Evolutionary conservation across 2,329 filamentous ascomycete species (phyloP).

Genomic region (Epichloe gansuensis): DNA sequence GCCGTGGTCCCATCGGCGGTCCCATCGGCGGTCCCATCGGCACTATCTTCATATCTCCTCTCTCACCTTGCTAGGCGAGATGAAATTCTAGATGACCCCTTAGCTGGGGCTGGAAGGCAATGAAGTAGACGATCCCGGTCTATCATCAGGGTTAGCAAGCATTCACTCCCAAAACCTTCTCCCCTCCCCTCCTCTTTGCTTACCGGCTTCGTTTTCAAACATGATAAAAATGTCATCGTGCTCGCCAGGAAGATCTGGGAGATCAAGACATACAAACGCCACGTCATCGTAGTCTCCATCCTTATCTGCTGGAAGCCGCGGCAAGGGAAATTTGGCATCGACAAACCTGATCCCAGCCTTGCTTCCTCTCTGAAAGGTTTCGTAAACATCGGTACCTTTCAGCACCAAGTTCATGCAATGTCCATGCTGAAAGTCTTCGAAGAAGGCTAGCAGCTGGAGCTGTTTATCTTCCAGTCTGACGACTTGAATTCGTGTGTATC

Average conservation of each 20-base stretch:
- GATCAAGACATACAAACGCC: conserved; percentile 73
- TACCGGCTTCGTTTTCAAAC: conserved; percentile 70
- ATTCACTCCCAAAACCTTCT: neutral
- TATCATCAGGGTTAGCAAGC: conserved; percentile 13
- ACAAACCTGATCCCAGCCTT: conserved; percentile 69
- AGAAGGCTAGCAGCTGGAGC: conserved; percentile 72
- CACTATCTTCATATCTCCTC: neutral
- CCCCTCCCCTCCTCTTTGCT: conserved; percentile 20
- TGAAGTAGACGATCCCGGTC: conserved; percentile 42
- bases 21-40: too few relatives aligned
- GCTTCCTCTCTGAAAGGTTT: conserved; percentile 49
- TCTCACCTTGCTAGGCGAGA: conserved; percentile 15
- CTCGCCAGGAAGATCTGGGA: conserved; percentile 80
- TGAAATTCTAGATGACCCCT: conserved; percentile 28
- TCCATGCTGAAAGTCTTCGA: conserved; percentile 76
- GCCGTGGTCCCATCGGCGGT: too few relatives aligned
- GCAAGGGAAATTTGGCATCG: conserved; percentile 83
- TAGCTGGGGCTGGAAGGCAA: conserved; percentile 45
- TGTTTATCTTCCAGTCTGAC: conserved; percentile 59
- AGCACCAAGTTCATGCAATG: conserved; percentile 82
- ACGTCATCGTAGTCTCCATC: conserved; percentile 44
- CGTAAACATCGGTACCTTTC: conserved; percentile 73
- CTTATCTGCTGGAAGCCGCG: conserved; percentile 44
- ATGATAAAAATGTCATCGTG: conserved; percentile 82
- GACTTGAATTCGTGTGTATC: conserved; percentile 67